Percentiles rank a stretch among this genome's conserved stretches.
These are phyloP conservation scores for Sinapis alba DNA, from an alignment of 441 rosid genomes.

Conservation along the genomic window DNA sequence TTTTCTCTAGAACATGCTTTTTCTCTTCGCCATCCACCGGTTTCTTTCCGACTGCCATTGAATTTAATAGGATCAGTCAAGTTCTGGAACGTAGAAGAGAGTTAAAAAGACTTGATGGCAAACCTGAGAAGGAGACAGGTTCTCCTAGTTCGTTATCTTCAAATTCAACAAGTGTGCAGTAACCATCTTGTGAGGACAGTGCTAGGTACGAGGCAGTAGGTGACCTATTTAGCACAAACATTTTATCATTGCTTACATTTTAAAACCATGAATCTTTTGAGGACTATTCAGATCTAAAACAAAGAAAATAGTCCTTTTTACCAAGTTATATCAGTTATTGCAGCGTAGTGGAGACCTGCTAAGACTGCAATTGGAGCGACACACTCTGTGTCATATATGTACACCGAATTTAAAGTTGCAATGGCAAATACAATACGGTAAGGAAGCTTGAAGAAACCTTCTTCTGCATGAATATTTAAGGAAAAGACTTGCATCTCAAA, in stretches of 20 bases:
- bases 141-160: slow-evolving; percentile 70
- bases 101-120: slow-evolving; percentile 27
- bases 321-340: slow-evolving; percentile 93
- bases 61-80: slow-evolving; percentile 14
- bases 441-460: slow-evolving; percentile 86
- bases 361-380: slow-evolving; percentile 70
- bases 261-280: neutral
- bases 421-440: slow-evolving; percentile 86
- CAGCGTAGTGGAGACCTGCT: slow-evolving; percentile 95
- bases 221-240: slow-evolving; percentile 57
- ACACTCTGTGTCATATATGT: slow-evolving; percentile 87
- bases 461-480: slow-evolving; percentile 54
- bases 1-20: slow-evolving; percentile 36
- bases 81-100: slow-evolving; percentile 11
- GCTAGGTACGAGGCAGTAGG: slow-evolving; percentile 61
- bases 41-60: slow-evolving; percentile 43
- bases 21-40: slow-evolving; percentile 33
- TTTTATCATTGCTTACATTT: slow-evolving; percentile 6
- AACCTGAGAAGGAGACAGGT: slow-evolving; percentile 57
- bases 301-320: slow-evolving; percentile 18
- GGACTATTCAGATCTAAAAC: neutral
- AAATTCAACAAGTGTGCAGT: slow-evolving; percentile 86
- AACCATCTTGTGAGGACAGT: slow-evolving; percentile 93
- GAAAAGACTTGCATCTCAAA: slow-evolving; percentile 1
- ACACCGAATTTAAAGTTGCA: slow-evolving; percentile 88